These are phyloP conservation scores for Rhodotorula kratochvilovae DNA, from an alignment of 768 basidiomycete species.

Conservation along the genomic window DNA sequence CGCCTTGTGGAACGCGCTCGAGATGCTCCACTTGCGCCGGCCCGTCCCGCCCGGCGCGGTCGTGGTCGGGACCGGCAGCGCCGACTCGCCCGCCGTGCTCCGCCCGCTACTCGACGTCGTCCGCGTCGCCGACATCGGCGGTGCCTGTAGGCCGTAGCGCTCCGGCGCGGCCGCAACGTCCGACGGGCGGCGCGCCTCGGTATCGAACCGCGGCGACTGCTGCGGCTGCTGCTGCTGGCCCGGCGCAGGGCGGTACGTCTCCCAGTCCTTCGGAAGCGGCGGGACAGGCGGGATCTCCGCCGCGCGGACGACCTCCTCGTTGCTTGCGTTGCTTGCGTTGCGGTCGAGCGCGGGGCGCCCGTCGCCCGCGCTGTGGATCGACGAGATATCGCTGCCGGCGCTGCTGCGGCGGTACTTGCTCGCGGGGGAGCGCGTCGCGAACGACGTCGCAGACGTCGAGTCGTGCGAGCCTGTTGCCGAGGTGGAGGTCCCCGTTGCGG, in stretches of 20 bases:
- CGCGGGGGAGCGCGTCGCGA: constrained; percentile 69
- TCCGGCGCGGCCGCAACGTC: constrained; percentile 4
- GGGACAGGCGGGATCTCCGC: constrained; percentile 82
- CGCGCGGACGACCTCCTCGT: constrained; percentile 55
- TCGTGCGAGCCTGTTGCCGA: constrained; percentile 64
- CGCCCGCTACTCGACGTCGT: constrained; percentile 10
- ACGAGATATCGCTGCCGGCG: constrained; percentile 77
- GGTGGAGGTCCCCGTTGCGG: constrained; percentile 71
- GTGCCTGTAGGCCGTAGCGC: not conserved
- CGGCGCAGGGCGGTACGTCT: constrained; percentile 51
- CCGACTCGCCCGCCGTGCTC: constrained; percentile 3
- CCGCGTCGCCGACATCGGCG: constrained; percentile 9
- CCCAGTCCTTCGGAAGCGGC: constrained; percentile 80
- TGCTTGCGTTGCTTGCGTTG: constrained; percentile 53
- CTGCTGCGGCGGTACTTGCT: constrained; percentile 71
- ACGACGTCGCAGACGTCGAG: constrained; percentile 71
- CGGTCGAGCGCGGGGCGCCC: constrained; percentile 58
- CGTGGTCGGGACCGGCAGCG: not conserved
- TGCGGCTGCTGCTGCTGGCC: constrained; percentile 38
- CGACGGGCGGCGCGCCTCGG: constrained; percentile 50
- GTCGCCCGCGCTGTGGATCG: constrained; percentile 63
- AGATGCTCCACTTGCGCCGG: constrained; percentile 39
- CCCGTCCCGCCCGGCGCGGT: not conserved
- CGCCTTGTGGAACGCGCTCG: constrained; percentile 36
- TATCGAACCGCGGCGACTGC: constrained; percentile 36